Base-by-base conservation (phyloP, 768 basidiomycete species). In the Naganishia onofrii region DNA sequence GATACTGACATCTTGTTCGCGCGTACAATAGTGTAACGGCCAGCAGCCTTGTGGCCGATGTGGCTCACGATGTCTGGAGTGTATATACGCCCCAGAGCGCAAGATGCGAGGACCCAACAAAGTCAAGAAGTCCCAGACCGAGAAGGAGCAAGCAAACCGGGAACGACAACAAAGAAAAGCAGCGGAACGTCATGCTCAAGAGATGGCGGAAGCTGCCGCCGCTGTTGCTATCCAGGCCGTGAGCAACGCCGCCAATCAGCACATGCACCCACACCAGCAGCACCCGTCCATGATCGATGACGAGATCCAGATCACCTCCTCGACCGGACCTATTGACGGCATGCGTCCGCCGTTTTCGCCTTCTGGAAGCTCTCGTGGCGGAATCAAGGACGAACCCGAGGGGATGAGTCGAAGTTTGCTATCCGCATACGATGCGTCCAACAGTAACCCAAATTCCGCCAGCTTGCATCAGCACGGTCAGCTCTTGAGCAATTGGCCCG, bases 41-140 rank as follows among this genome's bases (percentile, higher is more conserved):
- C 73, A 74, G 2, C 63, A 73, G 17, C 74, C 76, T 19, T 80
- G 79, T 69, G 70, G 69, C 36, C 73, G 79, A 38, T 80, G 79
- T 57, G 65, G 67, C 28, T 58, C 71, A 53, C 69, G 71, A 8
- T 66, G 67, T 3, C 72, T 76, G 53, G 68, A 66, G 13, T 77
- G 76, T 53, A 46, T 48, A n/a, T 77, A 74, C 66, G 73, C 76
- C 29, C 44, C 57, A 15, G 72, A 74, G 44, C 72, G 75, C 1
- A 70, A 71, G 21, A 72, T 75, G 71, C 71, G 76, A 54, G 76
- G 76, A 21, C 75, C 76, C 19, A 77, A 75, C 72, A 74, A 71
- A 36, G 58, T 70, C 38, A 73, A 73, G 36, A 72, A 72, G 53
- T 52, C 70, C 21, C 66, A 66, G n/a, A 58, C 55, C 21, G 46